These are phyloP conservation scores for Hypoxylon sp. DNA, from an alignment of 2,329 filamentous ascomycete species.

Conservation along the genomic window DNA sequence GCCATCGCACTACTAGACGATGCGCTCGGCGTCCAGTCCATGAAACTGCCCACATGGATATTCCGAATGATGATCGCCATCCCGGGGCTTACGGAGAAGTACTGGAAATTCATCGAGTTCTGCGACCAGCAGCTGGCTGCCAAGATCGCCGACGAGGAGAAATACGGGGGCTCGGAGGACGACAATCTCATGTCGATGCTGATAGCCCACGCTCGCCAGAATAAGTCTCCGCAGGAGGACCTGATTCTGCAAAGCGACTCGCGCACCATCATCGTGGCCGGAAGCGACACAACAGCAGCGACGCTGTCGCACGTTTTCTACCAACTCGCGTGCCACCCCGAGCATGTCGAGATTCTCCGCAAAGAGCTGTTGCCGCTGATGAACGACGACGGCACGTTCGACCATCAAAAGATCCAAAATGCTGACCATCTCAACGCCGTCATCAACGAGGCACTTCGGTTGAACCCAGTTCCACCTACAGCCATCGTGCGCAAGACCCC, in stretches of 20 bases:
- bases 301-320: not conserved
- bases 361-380: not conserved
- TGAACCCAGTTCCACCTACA: not conserved
- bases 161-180: not conserved
- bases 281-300: not conserved
- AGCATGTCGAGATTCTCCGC: not conserved
- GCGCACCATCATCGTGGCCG: not conserved
- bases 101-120: slow-evolving; percentile 1
- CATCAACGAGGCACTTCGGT: not conserved
- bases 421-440: not conserved
- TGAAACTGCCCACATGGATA: not conserved
- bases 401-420: not conserved
- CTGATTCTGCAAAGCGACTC: not conserved
- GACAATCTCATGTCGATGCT: slow-evolving; percentile 4
- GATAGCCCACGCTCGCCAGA: not conserved
- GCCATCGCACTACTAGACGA: not conserved
- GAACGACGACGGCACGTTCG: slow-evolving; percentile 1
- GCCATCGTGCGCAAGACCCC: slow-evolving; percentile 1
- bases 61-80: not conserved
- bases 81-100: not conserved
- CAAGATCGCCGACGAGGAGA: slow-evolving; percentile 1
- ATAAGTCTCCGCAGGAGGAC: not conserved
- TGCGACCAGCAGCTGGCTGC: slow-evolving; percentile 2
- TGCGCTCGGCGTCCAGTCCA: not conserved
- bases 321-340: not conserved